Conservation (phyloP, 2,329 filamentous ascomycete species). For the Fusarium avenaceum region DNA sequence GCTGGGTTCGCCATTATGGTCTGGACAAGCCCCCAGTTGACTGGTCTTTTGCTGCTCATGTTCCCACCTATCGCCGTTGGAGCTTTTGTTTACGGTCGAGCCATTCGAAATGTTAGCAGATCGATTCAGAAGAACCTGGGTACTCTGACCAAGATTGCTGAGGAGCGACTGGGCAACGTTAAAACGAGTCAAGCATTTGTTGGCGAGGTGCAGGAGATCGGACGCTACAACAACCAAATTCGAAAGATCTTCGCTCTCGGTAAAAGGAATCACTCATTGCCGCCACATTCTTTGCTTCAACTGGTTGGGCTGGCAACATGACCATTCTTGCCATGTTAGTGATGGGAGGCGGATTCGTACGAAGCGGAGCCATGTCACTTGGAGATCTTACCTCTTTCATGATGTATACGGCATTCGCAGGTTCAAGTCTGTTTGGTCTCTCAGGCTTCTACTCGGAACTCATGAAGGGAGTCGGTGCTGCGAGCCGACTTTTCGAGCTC, state of each 20-base stretch:
- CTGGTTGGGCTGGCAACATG: constrained; percentile 95
- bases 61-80: constrained; percentile 92
- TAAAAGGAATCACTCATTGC: constrained; percentile 88
- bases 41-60: constrained; percentile 86
- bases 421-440: constrained; percentile 90
- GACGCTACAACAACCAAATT: constrained; percentile 91
- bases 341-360: constrained; percentile 90
- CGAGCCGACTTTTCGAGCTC: constrained; percentile 94
- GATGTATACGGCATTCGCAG: constrained; percentile 94
- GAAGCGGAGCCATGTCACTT: constrained; percentile 85
- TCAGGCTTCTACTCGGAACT: constrained; percentile 98
- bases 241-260: constrained; percentile 93
- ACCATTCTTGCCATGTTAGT: constrained; percentile 92
- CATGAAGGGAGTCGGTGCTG: constrained; percentile 98
- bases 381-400: constrained; percentile 96
- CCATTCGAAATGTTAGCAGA: constrained; percentile 89
- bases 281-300: constrained; percentile 88
- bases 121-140: constrained; percentile 95
- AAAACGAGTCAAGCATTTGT: constrained; percentile 97
- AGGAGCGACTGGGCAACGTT: constrained; percentile 97
- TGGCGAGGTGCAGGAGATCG: constrained; percentile 90
- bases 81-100: constrained; percentile 91
- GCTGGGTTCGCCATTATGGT: constrained; percentile 94
- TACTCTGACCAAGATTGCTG: constrained; percentile 94
- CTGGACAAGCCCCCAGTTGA: constrained; percentile 93